A percentile compares a stretch with the other conserved stretches of the same genome.
phyloP scores from a whole-genome alignment of 2,329 filamentous ascomycete genomes.

The Elsinoe ampelina region DNA sequence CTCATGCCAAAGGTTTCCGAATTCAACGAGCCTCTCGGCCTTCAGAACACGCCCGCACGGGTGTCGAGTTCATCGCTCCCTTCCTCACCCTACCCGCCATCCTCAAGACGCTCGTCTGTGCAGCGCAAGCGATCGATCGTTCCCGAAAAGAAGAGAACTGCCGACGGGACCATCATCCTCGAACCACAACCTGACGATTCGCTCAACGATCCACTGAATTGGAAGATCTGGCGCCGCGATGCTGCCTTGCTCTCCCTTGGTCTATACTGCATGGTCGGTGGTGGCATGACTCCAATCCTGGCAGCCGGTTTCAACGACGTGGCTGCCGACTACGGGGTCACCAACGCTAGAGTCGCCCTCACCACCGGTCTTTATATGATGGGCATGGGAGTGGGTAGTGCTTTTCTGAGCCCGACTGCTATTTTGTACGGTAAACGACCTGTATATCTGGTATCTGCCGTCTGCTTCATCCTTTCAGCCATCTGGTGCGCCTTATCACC shows the following conservation, averaged over 20 bases:
- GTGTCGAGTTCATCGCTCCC: constrained; percentile 19
- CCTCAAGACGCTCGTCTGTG: neutral
- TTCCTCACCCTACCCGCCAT: constrained; percentile 20
- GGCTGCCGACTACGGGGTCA: constrained; percentile 55
- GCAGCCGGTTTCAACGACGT: constrained; percentile 85
- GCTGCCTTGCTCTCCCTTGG: constrained; percentile 71
- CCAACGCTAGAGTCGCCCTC: constrained; percentile 64
- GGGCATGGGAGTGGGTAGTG: constrained; percentile 75
- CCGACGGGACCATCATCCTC: constrained; percentile 74
- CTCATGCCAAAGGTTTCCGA: constrained; percentile 47
- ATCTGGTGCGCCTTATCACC: constrained; percentile 84
- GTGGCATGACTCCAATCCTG: constrained; percentile 82
- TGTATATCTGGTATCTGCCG: constrained; percentile 69
- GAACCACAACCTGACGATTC: constrained; percentile 90
- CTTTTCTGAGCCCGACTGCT: constrained; percentile 79
- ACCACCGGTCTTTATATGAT: constrained; percentile 93
- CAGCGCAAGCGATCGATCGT: neutral
- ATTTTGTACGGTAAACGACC: constrained; percentile 86
- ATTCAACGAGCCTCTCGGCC: constrained; percentile 53
- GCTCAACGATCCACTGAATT: constrained; percentile 84
- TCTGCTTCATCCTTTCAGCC: constrained; percentile 67
- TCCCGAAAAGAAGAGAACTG: constrained; percentile 60
- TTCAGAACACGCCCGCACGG: constrained; percentile 53
- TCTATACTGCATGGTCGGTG: constrained; percentile 87
- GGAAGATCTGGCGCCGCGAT: constrained; percentile 75